Conservation (phyloP, 148 eudicot genomes). For the Rhododendron ferrugineum region DNA sequence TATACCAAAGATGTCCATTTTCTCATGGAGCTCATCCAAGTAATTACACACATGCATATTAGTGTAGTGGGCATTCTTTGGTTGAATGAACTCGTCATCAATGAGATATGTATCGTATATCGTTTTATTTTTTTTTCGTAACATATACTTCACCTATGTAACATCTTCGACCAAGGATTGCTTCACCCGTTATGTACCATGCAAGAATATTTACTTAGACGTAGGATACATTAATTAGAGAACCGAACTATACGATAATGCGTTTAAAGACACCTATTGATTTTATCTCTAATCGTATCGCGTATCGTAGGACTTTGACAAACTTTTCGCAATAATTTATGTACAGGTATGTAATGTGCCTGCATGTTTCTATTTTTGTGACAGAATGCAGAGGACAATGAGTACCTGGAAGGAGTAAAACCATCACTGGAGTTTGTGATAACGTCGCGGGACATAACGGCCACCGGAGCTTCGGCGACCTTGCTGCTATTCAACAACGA, state of each 20-base stretch:
- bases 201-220: not conserved
- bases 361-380: not conserved
- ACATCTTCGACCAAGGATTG: too few relatives aligned
- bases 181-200: not conserved
- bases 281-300: too few relatives aligned
- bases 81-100: not conserved
- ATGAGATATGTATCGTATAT: too few relatives aligned
- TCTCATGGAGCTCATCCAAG: constrained; percentile 72
- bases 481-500: constrained; percentile 61
- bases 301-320: too few relatives aligned
- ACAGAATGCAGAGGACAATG: constrained; percentile 81
- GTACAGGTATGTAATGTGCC: not conserved
- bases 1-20: constrained; percentile 64
- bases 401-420: constrained; percentile 46
- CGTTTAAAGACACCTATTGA: too few relatives aligned
- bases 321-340: too few relatives aligned
- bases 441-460: constrained; percentile 54
- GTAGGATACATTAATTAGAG: too few relatives aligned
- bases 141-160: too few relatives aligned
- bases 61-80: not conserved
- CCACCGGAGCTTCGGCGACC: constrained; percentile 57
- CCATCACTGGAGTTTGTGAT: constrained; percentile 63
- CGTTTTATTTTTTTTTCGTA: too few relatives aligned
- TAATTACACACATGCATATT: not conserved
- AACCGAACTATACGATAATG: too few relatives aligned